Evolutionary conservation across 176 grass and related monocot species (phyloP).

Genomic region (Elaeis guineensis): DNA sequence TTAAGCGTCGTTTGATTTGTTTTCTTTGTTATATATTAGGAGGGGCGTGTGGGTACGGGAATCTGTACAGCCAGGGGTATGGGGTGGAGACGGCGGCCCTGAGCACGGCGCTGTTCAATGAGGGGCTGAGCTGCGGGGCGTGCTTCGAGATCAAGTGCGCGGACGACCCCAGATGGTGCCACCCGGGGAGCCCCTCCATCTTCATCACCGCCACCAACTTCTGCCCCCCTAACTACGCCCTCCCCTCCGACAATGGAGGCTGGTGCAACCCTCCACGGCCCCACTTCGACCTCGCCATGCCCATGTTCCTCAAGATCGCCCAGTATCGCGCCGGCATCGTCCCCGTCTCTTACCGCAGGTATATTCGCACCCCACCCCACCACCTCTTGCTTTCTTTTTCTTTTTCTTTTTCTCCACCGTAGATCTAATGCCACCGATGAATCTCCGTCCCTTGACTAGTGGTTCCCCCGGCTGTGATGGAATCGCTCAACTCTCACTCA

Average conservation of each 20-base stretch:
- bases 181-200: slow-evolving; percentile 22
- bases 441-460: too few species aligned
- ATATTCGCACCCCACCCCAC: background rate
- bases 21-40: background rate
- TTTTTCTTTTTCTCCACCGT: too few species aligned
- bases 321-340: slow-evolving; percentile 37
- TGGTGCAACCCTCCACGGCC: slow-evolving; percentile 38
- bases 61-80: slow-evolving; percentile 40
- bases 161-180: slow-evolving; percentile 19
- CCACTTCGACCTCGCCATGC: slow-evolving; percentile 36
- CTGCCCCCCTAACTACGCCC: slow-evolving; percentile 30
- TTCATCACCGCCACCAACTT: slow-evolving; percentile 35
- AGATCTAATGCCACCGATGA: too few species aligned
- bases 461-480: too few species aligned
- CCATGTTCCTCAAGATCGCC: slow-evolving; percentile 33
- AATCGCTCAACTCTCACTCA: too few species aligned
- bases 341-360: slow-evolving; percentile 32
- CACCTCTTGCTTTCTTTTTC: too few species aligned
- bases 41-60: slow-evolving; percentile 37
- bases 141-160: slow-evolving; percentile 38
- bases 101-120: slow-evolving; percentile 38
- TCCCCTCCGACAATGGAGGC: slow-evolving; percentile 28
- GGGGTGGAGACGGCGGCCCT: slow-evolving; percentile 34
- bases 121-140: slow-evolving; percentile 22
- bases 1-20: background rate